Conservation (phyloP, 306 rosid genomes). For the Cicer pinnatifidum region DNA sequence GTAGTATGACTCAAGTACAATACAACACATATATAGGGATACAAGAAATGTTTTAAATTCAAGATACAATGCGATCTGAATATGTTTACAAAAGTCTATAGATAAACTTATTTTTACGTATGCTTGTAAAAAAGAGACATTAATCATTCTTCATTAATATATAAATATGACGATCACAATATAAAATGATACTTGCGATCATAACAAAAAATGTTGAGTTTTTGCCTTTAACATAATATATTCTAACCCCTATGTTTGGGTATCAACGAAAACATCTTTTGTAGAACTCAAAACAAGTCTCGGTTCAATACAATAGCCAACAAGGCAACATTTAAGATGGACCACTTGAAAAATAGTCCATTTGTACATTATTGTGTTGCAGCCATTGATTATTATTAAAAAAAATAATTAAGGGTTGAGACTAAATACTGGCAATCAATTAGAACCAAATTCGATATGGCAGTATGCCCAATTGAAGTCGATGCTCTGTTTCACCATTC, state of each 20-base stretch:
- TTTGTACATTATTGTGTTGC: neutral
- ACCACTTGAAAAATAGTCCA: slow-evolving; percentile 5
- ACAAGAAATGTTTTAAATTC: neutral
- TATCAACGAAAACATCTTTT: neutral
- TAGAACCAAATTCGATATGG: neutral
- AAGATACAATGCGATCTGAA: neutral
- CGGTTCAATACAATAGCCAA: neutral
- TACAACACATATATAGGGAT: neutral
- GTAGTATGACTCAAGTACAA: neutral
- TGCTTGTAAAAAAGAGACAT: neutral
- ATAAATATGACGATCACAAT: neutral
- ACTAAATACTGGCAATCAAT: neutral
- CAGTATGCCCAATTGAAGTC: neutral
- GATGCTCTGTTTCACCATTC: neutral
- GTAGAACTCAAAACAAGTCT: slow-evolving; percentile 1
- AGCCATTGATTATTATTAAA: slow-evolving; percentile 1
- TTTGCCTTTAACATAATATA: neutral
- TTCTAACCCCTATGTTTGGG: neutral
- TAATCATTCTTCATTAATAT: neutral
- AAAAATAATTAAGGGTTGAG: neutral
- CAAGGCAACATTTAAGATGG: neutral
- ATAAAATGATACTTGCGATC: neutral
- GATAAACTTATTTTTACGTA: neutral
- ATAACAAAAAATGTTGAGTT: neutral
- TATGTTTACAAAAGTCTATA: neutral